phyloP scores from a whole-genome alignment of 306 rosid genomes.

The Acacia crassicarpa region DNA sequence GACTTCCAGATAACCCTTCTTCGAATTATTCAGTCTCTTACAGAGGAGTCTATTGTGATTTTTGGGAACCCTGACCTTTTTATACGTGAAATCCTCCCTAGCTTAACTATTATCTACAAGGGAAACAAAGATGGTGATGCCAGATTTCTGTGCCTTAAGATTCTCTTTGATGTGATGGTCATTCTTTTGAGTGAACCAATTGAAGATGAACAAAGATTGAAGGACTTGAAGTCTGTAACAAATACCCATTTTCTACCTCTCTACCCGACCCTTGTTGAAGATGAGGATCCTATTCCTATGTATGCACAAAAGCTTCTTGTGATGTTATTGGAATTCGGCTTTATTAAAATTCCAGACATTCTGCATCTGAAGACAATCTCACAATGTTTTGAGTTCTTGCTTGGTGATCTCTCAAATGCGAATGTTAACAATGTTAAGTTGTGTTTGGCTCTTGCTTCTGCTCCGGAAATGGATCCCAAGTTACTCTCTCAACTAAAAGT shows the following conservation, averaged over 20 bases:
- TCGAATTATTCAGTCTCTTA: conserved; percentile 78
- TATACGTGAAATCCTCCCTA: conserved; percentile 80
- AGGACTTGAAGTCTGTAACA: conserved; percentile 70
- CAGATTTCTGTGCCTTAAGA: conserved; percentile 92
- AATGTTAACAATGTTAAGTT: conserved; percentile 82
- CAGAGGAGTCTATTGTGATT: conserved; percentile 68
- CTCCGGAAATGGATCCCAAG: conserved; percentile 95
- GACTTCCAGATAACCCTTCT: conserved; percentile 96
- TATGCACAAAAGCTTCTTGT: conserved; percentile 98
- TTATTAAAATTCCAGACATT: conserved; percentile 81
- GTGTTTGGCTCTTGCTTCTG: conserved; percentile 87
- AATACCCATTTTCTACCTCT: conserved; percentile 84
- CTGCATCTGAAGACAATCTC: conserved; percentile 85
- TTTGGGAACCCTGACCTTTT: conserved; percentile 73
- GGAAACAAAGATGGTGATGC: conserved; percentile 98
- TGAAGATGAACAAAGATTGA: conserved; percentile 64
- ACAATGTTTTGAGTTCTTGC: conserved; percentile 95
- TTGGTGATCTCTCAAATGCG: conserved; percentile 90
- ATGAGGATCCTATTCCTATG: conserved; percentile 94
- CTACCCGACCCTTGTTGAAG: conserved; percentile 87
- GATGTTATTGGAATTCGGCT: conserved; percentile 77
- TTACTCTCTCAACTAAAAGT: conserved; percentile 91
- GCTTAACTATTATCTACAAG: conserved; percentile 85
- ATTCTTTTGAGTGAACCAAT: conserved; percentile 72
- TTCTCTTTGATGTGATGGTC: conserved; percentile 80